phyloP scores from a whole-genome alignment of 1,139 yeast species.

The Yamadazyma jaroonii region DNA sequence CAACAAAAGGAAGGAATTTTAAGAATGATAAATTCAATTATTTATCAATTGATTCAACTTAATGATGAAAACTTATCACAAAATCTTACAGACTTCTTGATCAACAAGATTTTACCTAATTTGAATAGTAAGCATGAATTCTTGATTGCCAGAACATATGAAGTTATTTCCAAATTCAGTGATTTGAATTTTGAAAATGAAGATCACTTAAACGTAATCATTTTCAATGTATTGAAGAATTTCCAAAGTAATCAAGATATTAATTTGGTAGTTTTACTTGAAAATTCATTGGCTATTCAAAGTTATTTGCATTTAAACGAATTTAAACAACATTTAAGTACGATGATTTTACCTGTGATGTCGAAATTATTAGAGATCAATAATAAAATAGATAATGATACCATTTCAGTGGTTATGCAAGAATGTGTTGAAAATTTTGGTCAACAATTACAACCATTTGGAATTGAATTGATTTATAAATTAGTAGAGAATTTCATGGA shows the following conservation, averaged over 20 bases:
- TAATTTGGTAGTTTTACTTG: constrained; percentile 75
- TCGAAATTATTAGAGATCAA: constrained; percentile 72
- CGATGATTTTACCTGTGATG: constrained; percentile 78
- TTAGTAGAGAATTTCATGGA: constrained; percentile 79
- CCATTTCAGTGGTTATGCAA: constrained; percentile 89
- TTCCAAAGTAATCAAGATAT: constrained; percentile 29
- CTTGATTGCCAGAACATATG: constrained; percentile 82
- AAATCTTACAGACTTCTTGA: constrained; percentile 71
- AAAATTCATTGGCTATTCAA: constrained; percentile 84
- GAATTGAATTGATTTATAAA: constrained; percentile 79
- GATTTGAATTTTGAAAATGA: constrained; percentile 53
- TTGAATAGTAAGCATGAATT: constrained; percentile 67
- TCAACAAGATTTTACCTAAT: constrained; percentile 67
- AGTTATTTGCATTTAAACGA: constrained; percentile 64
- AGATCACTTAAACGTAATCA: constrained; percentile 45
- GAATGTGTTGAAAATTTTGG: constrained; percentile 90
- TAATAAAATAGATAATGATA: constrained; percentile 82
- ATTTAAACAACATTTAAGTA: constrained; percentile 65
- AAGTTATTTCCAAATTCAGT: constrained; percentile 69
- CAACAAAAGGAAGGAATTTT: constrained; percentile 77
- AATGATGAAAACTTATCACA: constrained; percentile 42
- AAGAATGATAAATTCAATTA: constrained; percentile 71
- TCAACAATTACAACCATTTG: constrained; percentile 90
- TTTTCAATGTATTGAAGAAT: constrained; percentile 66
- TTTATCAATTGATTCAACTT: constrained; percentile 54